Evolutionary conservation across 1,139 yeast genomes (phyloP).

Genomic region (Yamadazyma aaseri): DNA sequence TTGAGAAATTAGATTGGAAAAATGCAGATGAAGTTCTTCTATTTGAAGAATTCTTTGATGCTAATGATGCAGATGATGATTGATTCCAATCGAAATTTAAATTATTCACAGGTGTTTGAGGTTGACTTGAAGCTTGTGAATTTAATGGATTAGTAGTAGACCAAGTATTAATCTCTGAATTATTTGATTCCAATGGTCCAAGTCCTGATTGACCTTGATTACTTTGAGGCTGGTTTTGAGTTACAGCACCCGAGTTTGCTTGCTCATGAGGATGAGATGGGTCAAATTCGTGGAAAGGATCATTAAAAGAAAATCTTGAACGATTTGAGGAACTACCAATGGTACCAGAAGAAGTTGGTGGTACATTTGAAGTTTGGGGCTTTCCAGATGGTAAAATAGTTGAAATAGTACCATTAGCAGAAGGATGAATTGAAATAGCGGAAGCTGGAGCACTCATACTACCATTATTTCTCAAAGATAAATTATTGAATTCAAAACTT

Average conservation of each 20-base stretch:
- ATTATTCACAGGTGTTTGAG: constrained; percentile 39
- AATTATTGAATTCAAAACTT: constrained; percentile 24
- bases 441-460: constrained; percentile 17
- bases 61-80: constrained; percentile 15
- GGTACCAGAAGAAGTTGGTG: constrained; percentile 4
- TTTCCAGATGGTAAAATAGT: constrained; percentile 2
- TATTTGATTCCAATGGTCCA: constrained; percentile 11
- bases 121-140: constrained; percentile 27
- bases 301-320: constrained; percentile 69
- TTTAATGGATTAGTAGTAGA: constrained; percentile 11
- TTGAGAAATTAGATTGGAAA: constrained; percentile 22
- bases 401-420: constrained; percentile 6
- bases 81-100: constrained; percentile 36
- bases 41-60: constrained; percentile 15
- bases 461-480: constrained; percentile 24
- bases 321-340: constrained; percentile 23
- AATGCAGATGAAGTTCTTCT: constrained; percentile 37
- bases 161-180: constrained; percentile 14
- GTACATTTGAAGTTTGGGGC: constrained; percentile 1
- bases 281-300: constrained; percentile 43
- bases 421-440: constrained; percentile 4
- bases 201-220: constrained; percentile 14
- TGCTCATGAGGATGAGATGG: constrained; percentile 15
- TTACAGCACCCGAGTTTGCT: constrained; percentile 8
- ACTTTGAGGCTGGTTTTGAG: constrained; percentile 8